Percentiles rank a stretch among this genome's conserved stretches.
Conservation (phyloP, 2,329 filamentous ascomycete species). For the Trichophyton mentagrophytes region DNA sequence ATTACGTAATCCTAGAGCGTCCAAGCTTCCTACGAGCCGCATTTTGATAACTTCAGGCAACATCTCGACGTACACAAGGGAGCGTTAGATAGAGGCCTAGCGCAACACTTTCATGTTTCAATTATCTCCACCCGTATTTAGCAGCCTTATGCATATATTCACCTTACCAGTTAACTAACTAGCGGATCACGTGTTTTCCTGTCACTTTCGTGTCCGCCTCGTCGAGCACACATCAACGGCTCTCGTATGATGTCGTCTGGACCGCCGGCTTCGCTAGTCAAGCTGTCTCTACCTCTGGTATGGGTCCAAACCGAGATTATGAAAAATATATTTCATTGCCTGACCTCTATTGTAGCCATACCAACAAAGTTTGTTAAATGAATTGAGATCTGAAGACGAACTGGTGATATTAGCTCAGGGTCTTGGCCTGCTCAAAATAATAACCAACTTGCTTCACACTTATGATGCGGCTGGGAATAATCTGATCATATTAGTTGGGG, state of each 20-base stretch:
- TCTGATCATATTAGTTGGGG: conserved; percentile 74
- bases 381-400: conserved; percentile 81
- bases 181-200: conserved; percentile 6
- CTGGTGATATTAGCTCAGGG: conserved; percentile 84
- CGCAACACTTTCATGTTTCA: neutral
- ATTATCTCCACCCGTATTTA: neutral
- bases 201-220: conserved; percentile 1
- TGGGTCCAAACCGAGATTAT: conserved; percentile 10
- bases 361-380: conserved; percentile 88
- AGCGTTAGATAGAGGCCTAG: neutral
- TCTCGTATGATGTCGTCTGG: conserved; percentile 10
- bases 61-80: neutral
- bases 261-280: conserved; percentile 30
- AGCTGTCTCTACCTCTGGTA: conserved; percentile 51
- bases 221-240: neutral
- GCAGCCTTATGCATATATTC: neutral
- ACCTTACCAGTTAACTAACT: no score
- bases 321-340: neutral
- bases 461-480: conserved; percentile 96
- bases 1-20: neutral
- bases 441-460: conserved; percentile 92
- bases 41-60: neutral
- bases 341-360: conserved; percentile 46
- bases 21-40: neutral
- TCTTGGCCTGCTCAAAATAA: conserved; percentile 76